Evolutionary conservation across 345 rosid species (phyloP).

Genomic region (Barbarea vulgaris): DNA sequence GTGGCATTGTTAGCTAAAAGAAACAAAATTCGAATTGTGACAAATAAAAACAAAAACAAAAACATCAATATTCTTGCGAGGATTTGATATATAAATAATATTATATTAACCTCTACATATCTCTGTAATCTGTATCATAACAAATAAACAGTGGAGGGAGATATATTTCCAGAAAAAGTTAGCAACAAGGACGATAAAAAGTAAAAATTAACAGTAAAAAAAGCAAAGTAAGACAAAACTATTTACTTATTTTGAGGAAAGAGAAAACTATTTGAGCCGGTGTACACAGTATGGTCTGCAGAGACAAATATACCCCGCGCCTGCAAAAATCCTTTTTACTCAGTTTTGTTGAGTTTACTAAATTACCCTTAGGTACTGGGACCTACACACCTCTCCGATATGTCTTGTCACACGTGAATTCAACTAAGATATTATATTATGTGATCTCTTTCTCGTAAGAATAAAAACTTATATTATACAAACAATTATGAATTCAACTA

Average conservation of each 20-base stretch:
- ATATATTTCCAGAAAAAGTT: not conserved
- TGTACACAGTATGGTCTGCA: slow-evolving; percentile 30
- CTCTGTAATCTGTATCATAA: no score
- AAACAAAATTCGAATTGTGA: slow-evolving; percentile 38
- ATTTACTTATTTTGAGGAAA: not conserved
- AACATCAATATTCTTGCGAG: slow-evolving; percentile 28
- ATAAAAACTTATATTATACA: not conserved
- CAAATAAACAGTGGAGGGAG: not conserved
- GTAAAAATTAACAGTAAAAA: slow-evolving; percentile 25
- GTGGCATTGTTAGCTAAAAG: slow-evolving; percentile 35
- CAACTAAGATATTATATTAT: slow-evolving; percentile 14
- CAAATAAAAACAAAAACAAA: slow-evolving; percentile 24
- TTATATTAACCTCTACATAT: not conserved
- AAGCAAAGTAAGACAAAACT: slow-evolving; percentile 36
- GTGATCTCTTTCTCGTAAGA: not conserved
- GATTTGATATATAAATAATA: not conserved
- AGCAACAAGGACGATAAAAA: slow-evolving; percentile 1
- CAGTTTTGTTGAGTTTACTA: not conserved
- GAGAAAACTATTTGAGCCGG: slow-evolving; percentile 24
- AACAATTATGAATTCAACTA: no score
- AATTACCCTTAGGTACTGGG: not conserved
- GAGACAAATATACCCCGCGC: slow-evolving; percentile 49
- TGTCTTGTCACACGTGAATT: slow-evolving; percentile 43
- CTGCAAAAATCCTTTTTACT: slow-evolving; percentile 39
- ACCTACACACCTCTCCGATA: slow-evolving; percentile 4